Percentiles rank a stretch among this genome's conserved stretches.
Conservation (phyloP, 2,329 filamentous ascomycete genomes). For the Cercospora janseana region DNA sequence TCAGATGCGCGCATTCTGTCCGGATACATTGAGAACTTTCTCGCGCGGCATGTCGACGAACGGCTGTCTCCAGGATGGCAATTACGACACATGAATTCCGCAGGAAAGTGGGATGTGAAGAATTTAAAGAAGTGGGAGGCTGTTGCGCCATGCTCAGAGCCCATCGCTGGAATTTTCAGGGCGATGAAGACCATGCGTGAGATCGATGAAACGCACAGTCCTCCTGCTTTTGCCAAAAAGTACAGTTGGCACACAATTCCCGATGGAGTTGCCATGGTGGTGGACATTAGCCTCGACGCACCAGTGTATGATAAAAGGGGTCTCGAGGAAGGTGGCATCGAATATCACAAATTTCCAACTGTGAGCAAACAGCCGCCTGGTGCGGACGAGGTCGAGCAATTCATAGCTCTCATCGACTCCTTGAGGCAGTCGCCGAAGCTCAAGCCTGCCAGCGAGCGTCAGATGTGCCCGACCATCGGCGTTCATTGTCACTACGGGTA, state of each 20-base stretch:
- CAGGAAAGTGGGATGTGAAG: slow-evolving; percentile 97
- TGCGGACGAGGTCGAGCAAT: slow-evolving; percentile 58
- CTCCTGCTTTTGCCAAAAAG: slow-evolving; percentile 64
- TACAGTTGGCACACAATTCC: slow-evolving; percentile 62
- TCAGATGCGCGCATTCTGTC: slow-evolving; percentile 72
- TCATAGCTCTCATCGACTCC: slow-evolving; percentile 58
- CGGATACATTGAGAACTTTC: slow-evolving; percentile 79
- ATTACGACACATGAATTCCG: slow-evolving; percentile 79
- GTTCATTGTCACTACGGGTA: slow-evolving; percentile 97
- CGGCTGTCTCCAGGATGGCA: slow-evolving; percentile 86
- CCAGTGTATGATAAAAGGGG: slow-evolving; percentile 78
- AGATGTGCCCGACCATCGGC: slow-evolving; percentile 55
- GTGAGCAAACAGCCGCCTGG: slow-evolving; percentile 86
- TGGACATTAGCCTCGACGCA: slow-evolving; percentile 88
- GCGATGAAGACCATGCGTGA: slow-evolving; percentile 93
- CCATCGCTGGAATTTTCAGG: slow-evolving; percentile 76
- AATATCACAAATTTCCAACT: slow-evolving; percentile 78
- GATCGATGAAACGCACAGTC: slow-evolving; percentile 79
- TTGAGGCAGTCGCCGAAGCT: slow-evolving; percentile 39
- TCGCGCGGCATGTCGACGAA: slow-evolving; percentile 69
- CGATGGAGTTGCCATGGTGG: slow-evolving; percentile 50
- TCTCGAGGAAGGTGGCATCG: slow-evolving; percentile 46
- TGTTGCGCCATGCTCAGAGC: slow-evolving; percentile 36
- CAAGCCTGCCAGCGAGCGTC: slow-evolving; percentile 40
- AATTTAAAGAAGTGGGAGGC: slow-evolving; percentile 89